Percentiles rank a stretch among this genome's conserved stretches.
These are phyloP conservation scores for Leishmania martiniquensis DNA, from an alignment of 208 protist genomes.

Conservation along the genomic window DNA sequence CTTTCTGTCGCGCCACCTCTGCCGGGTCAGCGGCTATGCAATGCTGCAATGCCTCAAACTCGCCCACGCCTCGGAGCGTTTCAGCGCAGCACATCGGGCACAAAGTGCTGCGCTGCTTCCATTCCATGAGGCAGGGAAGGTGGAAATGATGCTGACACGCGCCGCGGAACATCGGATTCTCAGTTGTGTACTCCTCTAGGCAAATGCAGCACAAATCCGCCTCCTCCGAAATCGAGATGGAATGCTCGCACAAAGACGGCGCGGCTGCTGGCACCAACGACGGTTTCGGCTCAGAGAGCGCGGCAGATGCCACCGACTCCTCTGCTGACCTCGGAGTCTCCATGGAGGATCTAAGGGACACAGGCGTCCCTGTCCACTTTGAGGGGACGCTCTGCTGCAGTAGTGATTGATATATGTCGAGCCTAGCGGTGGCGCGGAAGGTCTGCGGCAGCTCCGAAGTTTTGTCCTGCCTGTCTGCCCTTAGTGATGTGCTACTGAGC, in stretches of 20 bases:
- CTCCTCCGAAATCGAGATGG: constrained; percentile 29
- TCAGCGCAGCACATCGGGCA: constrained; percentile 77
- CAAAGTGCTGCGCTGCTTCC: constrained; percentile 81
- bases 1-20: constrained; percentile 11
- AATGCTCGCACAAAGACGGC: neutral
- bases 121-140: constrained; percentile 66
- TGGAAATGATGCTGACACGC: constrained; percentile 76
- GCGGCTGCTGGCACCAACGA: neutral
- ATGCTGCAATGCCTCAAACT: constrained; percentile 14
- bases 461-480: neutral
- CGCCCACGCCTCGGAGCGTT: constrained; percentile 49
- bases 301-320: neutral
- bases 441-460: neutral
- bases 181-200: constrained; percentile 60
- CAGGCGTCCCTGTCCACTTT: neutral
- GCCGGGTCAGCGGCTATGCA: constrained; percentile 1
- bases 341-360: neutral
- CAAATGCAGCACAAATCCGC: constrained; percentile 80
- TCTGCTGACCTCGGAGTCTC: neutral
- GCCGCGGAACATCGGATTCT: constrained; percentile 67
- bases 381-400: neutral
- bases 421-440: neutral
- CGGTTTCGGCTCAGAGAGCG: neutral
- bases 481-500: neutral
- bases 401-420: neutral